Evolutionary conservation across 2,329 filamentous ascomycete species (phyloP), one percentile per base, ranked within the genome.

Genomic region (Aspergillus arachidicola): DNA sequence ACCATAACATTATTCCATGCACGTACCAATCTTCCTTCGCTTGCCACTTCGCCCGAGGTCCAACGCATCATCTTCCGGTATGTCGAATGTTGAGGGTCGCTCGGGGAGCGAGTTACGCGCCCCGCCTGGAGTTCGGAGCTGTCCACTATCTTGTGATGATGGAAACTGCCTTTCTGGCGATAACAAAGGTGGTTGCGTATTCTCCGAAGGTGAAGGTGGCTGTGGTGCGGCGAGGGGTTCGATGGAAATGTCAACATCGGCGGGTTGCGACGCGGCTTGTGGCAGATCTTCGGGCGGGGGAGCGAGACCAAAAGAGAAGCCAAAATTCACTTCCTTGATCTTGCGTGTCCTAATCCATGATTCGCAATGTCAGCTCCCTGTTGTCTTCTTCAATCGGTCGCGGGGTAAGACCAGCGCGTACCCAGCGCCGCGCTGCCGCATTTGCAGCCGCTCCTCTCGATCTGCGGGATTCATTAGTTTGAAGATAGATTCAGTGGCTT

Each of bases 401-500:
- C 69, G 68, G 69, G 71, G 69, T 70, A 68, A 21, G 56, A 50
- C 63, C 53, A 61, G 68, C 71, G 75, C 82, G 72, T 82, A 86
- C 83, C 80, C 84, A 72, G 84, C 84, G 73, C 84, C 84, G 71
- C 84, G 84, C 75, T 85, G 81, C 75, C 84, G 84, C 82, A 85
- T 84, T 72, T 82, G 82, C 71, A 80, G 80, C 71, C 83, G 82
- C 77, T 86, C 84, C 71, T 83, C 79, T 74, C 84, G 82, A 73
- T 80, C 82, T 84, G 66, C 62, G 56, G 65, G 54, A 57, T 7
- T 65, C 51, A 50, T 66, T 54, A 45, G 54, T 54, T 59, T 50
- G 30, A 26, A 41, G 57, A 36, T 57, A 36, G 19, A 30, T 23
- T 32, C 28, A 7, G 16, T 7, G 28, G 28, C n/a, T 38, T 34